These are phyloP conservation scores for Eimeria maxima DNA, from an alignment of 169 alveolate genomes.

Conservation along the genomic window DNA sequence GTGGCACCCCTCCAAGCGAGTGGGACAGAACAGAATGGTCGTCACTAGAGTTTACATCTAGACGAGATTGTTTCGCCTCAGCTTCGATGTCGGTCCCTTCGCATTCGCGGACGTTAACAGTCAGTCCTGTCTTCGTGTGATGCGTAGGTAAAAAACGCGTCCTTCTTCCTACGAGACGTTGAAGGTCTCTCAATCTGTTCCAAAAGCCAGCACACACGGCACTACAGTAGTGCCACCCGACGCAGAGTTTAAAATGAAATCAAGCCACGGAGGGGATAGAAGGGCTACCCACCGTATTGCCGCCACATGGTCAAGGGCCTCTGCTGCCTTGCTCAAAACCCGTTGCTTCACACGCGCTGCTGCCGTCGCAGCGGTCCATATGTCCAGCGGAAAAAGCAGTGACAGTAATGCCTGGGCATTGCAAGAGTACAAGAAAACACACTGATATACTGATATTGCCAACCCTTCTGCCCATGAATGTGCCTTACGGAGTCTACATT, in stretches of 20 bases:
- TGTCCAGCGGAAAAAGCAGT: constrained; percentile 55
- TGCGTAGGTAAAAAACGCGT: neutral
- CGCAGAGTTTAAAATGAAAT: neutral
- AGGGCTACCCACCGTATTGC: constrained; percentile 53
- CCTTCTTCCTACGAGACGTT: constrained; percentile 13
- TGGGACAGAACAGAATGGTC: neutral
- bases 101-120: neutral
- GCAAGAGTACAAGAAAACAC: neutral
- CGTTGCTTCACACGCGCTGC: constrained; percentile 45
- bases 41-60: neutral
- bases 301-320: constrained; percentile 57
- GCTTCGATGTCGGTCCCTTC: neutral
- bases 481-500: neutral
- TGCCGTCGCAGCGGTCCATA: constrained; percentile 54
- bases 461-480: neutral
- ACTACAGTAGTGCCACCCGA: neutral
- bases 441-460: neutral
- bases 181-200: constrained; percentile 45
- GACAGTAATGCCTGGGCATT: constrained; percentile 18
- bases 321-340: constrained; percentile 66
- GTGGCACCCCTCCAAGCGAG: neutral
- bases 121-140: neutral
- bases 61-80: neutral
- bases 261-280: neutral
- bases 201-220: neutral